A percentile compares a stretch with the other conserved stretches of the same genome.
These are phyloP conservation scores for Tilletiopsis washingtonensis DNA, from an alignment of 1,284 basidiomycete genomes.

Conservation along the genomic window DNA sequence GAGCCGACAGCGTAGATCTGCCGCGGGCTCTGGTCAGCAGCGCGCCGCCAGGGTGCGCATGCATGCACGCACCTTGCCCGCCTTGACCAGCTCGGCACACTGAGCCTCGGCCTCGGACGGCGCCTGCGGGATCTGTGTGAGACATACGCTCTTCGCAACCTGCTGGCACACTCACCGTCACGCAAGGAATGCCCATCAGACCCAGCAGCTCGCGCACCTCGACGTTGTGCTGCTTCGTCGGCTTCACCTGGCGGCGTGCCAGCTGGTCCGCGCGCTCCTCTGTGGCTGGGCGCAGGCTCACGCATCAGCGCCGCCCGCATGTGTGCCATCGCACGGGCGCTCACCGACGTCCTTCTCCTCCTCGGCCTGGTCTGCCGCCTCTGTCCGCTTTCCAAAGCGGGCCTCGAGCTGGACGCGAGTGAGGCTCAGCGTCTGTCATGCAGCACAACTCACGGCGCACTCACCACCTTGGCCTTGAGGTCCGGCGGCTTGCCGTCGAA, in stretches of 20 bases:
- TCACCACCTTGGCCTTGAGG: slow-evolving; percentile 86
- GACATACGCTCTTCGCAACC: background rate
- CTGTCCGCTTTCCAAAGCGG: slow-evolving; percentile 80
- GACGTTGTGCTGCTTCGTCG: slow-evolving; percentile 91
- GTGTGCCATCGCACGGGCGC: slow-evolving; percentile 1
- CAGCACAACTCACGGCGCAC: no score
- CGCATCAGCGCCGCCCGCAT: slow-evolving; percentile 2
- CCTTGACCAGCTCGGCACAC: slow-evolving; percentile 90
- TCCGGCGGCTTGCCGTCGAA: slow-evolving; percentile 98
- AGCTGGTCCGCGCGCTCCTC: slow-evolving; percentile 83
- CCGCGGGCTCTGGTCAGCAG: background rate
- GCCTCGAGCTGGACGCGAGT: slow-evolving; percentile 73
- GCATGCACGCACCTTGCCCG: slow-evolving; percentile 61
- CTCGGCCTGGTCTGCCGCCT: slow-evolving; percentile 64
- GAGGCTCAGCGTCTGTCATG: no score
- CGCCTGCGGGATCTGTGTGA: slow-evolving; percentile 50
- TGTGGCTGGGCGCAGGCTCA: slow-evolving; percentile 8
- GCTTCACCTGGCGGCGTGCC: slow-evolving; percentile 82
- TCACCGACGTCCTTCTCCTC: slow-evolving; percentile 1
- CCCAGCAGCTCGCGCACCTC: slow-evolving; percentile 80
- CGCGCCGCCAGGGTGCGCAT: background rate
- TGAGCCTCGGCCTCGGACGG: slow-evolving; percentile 98
- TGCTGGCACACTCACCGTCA: slow-evolving; percentile 46
- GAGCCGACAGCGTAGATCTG: slow-evolving; percentile 93
- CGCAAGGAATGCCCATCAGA: slow-evolving; percentile 95